Evolutionary conservation across 768 basidiomycete genomes (phyloP).

Genomic region (Termitomyces sp.): DNA sequence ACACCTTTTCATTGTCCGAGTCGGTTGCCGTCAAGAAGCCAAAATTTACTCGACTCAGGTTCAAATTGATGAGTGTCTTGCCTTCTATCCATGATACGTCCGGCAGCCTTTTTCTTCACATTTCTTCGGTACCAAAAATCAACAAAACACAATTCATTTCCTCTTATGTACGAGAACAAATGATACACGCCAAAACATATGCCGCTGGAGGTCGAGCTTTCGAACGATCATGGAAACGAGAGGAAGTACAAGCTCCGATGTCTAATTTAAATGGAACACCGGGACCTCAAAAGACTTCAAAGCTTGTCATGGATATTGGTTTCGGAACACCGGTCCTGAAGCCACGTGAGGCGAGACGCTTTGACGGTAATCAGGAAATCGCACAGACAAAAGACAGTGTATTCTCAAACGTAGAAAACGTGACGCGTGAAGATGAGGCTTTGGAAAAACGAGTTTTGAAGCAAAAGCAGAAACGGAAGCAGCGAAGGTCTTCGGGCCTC

Average conservation of each 20-base stretch:
- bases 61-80: neutral
- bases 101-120: constrained; percentile 6
- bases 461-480: neutral
- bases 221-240: constrained; percentile 24
- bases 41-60: neutral
- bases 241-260: neutral
- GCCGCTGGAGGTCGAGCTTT: constrained; percentile 32
- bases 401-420: neutral
- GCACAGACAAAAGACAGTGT: constrained; percentile 4
- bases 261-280: neutral
- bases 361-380: neutral
- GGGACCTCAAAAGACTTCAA: neutral
- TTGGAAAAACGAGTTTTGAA: neutral
- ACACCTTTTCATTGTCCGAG: neutral
- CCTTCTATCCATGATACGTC: neutral
- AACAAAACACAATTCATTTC: constrained; percentile 38
- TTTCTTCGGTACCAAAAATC: constrained; percentile 29
- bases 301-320: constrained; percentile 20
- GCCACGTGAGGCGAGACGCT: constrained; percentile 30
- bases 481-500: neutral
- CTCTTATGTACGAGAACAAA: constrained; percentile 47
- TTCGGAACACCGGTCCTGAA: constrained; percentile 55
- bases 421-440: neutral
- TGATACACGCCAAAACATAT: constrained; percentile 35
- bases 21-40: neutral